Conservation (phyloP, 2,329 filamentous ascomycete genomes). For the Aspergillus puulaauensis region DNA sequence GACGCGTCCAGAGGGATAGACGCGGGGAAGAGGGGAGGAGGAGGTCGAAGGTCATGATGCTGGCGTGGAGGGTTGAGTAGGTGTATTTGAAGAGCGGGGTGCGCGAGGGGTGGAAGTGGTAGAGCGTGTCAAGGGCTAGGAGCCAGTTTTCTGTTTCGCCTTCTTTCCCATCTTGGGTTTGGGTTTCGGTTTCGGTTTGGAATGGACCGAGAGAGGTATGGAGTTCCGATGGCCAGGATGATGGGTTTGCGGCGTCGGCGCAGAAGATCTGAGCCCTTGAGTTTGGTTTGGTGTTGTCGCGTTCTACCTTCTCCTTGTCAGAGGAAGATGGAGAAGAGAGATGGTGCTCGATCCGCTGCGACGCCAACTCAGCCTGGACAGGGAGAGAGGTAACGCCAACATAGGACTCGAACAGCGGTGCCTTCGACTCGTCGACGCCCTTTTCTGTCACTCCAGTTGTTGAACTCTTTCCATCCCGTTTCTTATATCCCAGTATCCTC, state of each 20-base stretch:
- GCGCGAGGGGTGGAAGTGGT: slow-evolving; percentile 57
- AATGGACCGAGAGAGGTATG: neutral
- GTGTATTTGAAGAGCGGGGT: slow-evolving; percentile 48
- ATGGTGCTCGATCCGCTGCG: neutral
- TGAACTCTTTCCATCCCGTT: neutral
- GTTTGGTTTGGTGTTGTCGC: neutral
- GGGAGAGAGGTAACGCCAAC: slow-evolving; percentile 54
- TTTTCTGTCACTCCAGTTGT: neutral
- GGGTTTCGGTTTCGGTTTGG: neutral
- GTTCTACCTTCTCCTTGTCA: neutral
- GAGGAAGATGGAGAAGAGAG: neutral
- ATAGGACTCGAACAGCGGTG: slow-evolving; percentile 44
- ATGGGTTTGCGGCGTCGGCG: slow-evolving; percentile 52
- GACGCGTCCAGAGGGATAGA: slow-evolving; percentile 22
- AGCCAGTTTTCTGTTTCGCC: slow-evolving; percentile 41
- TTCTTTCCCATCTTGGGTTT: neutral
- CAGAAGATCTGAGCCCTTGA: slow-evolving; percentile 41
- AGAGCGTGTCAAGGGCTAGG: slow-evolving; percentile 56
- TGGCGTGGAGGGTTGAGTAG: slow-evolving; percentile 43
- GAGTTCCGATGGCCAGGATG: slow-evolving; percentile 40
- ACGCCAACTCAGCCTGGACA: slow-evolving; percentile 44
- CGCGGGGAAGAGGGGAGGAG: slow-evolving; percentile 30
- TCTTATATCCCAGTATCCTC: slow-evolving; percentile 33
- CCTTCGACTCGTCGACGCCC: neutral
- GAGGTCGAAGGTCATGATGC: slow-evolving; percentile 58